Evolutionary conservation across 2,329 filamentous ascomycete genomes (phyloP), one percentile per base, ranked within the genome.

Genomic region (Colletotrichum sp.): DNA sequence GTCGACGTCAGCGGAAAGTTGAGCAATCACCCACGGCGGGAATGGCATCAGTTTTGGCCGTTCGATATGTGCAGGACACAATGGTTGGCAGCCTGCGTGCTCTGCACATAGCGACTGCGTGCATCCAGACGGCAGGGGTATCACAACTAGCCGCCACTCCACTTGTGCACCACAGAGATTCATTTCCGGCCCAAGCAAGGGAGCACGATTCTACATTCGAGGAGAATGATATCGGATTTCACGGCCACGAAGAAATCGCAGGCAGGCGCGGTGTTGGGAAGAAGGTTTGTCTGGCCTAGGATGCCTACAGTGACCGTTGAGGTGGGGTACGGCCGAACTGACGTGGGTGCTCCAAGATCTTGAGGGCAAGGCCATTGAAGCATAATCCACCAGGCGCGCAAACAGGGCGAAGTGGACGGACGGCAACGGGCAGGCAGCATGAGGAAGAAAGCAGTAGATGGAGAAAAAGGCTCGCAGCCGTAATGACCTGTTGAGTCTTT

Each of bases 241-340:
- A 36, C 27, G 12, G 30, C 43, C n/a, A 52, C 43, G 43, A 52
- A 52, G 43, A 52, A 22, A 61, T 16, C 9, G 13, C 10, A 28
- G n/a, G 8, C 8, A n/a, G 36, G n/a, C 34, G 25, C 48, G 70
- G 27, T 60, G n/a, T 64, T 27, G 43, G 56, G 55, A n/a, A 52
- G 69, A 72, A 75, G 64, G 70, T 75, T 68, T 61, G 30, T 52
- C 39, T 16, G 12, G 39, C 36, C 73, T 43, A 56, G 73, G 73
- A 72, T 75, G 48, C 27, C 36, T 25, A 67, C 62, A 30, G 39
- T 64, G 71, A 58, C 62, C 61, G 25, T 28, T 66, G 27, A 65
- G 56, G 70, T 76, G 74, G 74, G 74, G 74, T 74, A 73, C 34
- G 58, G 58, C 58, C 58, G 58, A 22, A 30, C 32, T 48, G 65